Conservation (phyloP, 2,329 filamentous ascomycete genomes). For the Coniochaeta sp. region DNA sequence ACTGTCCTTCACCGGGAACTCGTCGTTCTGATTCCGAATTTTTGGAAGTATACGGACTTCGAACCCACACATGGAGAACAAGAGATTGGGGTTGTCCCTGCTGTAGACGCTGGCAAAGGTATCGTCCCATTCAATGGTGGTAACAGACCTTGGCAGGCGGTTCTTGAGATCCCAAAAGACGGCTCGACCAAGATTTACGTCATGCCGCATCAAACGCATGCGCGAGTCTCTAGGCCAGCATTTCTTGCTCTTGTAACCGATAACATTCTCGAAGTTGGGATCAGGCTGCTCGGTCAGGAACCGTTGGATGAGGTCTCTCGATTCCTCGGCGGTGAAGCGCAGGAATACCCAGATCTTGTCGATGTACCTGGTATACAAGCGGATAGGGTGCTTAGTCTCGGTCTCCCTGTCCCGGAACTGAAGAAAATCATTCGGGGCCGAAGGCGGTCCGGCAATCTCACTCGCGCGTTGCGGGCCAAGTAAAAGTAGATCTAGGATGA, state of each 20-base stretch:
- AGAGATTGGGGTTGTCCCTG: constrained; percentile 89
- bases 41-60: constrained; percentile 96
- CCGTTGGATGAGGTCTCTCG: constrained; percentile 88
- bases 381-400: constrained; percentile 88
- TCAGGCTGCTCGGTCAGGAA: constrained; percentile 98
- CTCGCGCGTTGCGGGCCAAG: constrained; percentile 93
- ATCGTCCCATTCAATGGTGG: constrained; percentile 98
- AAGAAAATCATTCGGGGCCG: constrained; percentile 92
- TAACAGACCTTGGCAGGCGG: constrained; percentile 84
- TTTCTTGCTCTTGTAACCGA: constrained; percentile 98
- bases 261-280: constrained; percentile 98
- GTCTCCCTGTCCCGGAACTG: constrained; percentile 93
- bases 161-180: constrained; percentile 99
- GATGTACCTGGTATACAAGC: constrained; percentile 95
- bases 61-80: constrained; percentile 98
- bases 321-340: constrained; percentile 88
- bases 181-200: constrained; percentile 93
- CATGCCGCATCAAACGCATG: constrained; percentile 97
- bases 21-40: constrained; percentile 88
- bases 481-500: constrained; percentile 87
- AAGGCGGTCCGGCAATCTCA: constrained; percentile 90
- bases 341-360: constrained; percentile 99
- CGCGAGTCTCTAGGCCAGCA: constrained; percentile 97
- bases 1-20: constrained; percentile 95
- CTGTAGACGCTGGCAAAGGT: constrained; percentile 98